Percentiles rank a stretch among this genome's conserved stretches.
phyloP scores from a whole-genome alignment of 495 filamentous ascomycete species.

The Acidomyces sp. region DNA sequence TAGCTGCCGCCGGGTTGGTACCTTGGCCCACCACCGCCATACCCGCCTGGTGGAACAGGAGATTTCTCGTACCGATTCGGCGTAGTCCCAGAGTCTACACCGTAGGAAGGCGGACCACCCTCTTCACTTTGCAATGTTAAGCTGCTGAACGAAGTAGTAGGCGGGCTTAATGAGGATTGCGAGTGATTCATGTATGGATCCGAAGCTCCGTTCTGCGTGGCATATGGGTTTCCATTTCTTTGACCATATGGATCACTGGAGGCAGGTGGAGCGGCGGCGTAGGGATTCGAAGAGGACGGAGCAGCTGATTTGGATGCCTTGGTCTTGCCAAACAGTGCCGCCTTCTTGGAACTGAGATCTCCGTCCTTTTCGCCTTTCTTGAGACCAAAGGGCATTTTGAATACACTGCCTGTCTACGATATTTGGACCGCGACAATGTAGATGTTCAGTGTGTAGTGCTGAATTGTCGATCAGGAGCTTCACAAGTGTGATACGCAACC shows the following conservation, averaged over 20 bases:
- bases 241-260: constrained; percentile 26
- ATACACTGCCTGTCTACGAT: background rate
- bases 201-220: constrained; percentile 8
- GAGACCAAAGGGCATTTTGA: constrained; percentile 24
- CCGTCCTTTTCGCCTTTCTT: constrained; percentile 20
- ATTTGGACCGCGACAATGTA: background rate
- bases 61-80: constrained; percentile 24
- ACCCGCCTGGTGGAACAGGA: constrained; percentile 25
- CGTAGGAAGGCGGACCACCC: constrained; percentile 1
- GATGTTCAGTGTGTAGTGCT: background rate
- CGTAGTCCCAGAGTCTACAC: constrained; percentile 2
- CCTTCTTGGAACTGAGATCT: constrained; percentile 21
- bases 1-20: constrained; percentile 17
- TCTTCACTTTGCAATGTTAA: constrained; percentile 8
- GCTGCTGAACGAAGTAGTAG: constrained; percentile 14
- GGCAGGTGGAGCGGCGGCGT: constrained; percentile 17
- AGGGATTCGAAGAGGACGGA: constrained; percentile 8
- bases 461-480: no score
- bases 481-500: no score
- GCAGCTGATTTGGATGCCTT: constrained; percentile 15
- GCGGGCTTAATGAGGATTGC: constrained; percentile 16
- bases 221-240: constrained; percentile 17
- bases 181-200: constrained; percentile 20
- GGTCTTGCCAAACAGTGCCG: constrained; percentile 25
- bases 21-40: constrained; percentile 16